Conservation (phyloP, 169 alveolate species). For the Babesia sp. region DNA sequence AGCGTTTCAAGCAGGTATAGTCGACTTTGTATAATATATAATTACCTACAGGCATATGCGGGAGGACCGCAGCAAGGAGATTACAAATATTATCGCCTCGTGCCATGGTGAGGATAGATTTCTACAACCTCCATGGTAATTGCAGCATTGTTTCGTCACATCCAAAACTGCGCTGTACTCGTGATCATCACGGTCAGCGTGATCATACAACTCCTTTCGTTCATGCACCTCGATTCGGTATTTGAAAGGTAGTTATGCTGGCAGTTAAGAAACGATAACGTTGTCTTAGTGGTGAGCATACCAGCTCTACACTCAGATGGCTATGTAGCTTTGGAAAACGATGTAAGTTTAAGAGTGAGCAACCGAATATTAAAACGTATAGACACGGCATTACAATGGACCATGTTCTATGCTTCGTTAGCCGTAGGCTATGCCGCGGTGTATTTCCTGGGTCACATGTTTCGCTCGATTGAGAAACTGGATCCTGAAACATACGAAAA, state of each 20-base stretch:
- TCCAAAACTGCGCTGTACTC: slow-evolving; percentile 6
- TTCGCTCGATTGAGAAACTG: slow-evolving; percentile 13
- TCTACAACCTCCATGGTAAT: too few species aligned
- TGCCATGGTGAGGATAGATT: slow-evolving; percentile 2
- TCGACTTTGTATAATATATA: neutral
- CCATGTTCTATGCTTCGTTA: slow-evolving; percentile 5
- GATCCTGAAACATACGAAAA: slow-evolving; percentile 34
- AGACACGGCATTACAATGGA: slow-evolving; percentile 33
- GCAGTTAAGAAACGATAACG: neutral
- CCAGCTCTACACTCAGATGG: neutral
- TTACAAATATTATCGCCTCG: slow-evolving; percentile 10
- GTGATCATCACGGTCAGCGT: slow-evolving; percentile 15
- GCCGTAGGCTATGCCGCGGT: neutral
- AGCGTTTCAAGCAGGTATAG: slow-evolving; percentile 28
- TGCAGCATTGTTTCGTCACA: slow-evolving; percentile 6
- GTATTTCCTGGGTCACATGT: slow-evolving; percentile 18
- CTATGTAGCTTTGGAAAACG: neutral
- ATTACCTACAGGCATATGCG: neutral
- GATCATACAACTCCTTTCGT: slow-evolving; percentile 21
- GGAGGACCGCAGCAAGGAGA: slow-evolving; percentile 12
- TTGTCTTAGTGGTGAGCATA: neutral
- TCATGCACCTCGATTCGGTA: neutral
- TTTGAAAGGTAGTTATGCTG: neutral
- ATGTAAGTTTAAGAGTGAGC: slow-evolving; percentile 14
- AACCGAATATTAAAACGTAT: neutral